A percentile compares a stretch with the other conserved stretches of the same genome.
phyloP scores from a whole-genome alignment of 306 rosid species.

The barrel medic (Medicago truncatula) region DNA sequence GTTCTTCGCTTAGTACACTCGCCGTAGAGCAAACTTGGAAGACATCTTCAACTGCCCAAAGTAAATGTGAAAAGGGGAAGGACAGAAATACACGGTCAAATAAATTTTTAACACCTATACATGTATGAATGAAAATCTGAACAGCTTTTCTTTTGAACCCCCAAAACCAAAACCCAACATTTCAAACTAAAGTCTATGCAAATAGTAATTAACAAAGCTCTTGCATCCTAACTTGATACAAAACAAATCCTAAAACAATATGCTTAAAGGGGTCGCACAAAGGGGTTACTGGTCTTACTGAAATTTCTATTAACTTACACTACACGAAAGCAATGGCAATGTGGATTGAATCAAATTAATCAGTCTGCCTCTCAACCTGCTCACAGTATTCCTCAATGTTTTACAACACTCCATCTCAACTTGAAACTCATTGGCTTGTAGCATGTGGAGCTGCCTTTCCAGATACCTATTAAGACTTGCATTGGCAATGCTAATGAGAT shows the following conservation, averaged over 20 bases:
- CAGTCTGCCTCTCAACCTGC: slow-evolving; percentile 61
- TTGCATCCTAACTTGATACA: slow-evolving; percentile 39
- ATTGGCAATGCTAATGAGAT: slow-evolving; percentile 75
- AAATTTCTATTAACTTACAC: slow-evolving; percentile 40
- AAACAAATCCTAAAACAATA: slow-evolving; percentile 20
- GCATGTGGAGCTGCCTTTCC: slow-evolving; percentile 68
- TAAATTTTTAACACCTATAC: slow-evolving; percentile 22
- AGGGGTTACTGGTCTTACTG: neutral
- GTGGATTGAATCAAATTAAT: slow-evolving; percentile 59
- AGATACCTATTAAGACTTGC: slow-evolving; percentile 69
- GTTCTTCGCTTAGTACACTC: slow-evolving; percentile 5
- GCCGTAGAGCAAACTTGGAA: neutral
- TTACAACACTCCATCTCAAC: slow-evolving; percentile 52
- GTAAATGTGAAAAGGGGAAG: neutral
- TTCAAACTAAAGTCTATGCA: slow-evolving; percentile 14
- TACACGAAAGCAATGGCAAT: slow-evolving; percentile 48
- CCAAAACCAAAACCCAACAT: slow-evolving; percentile 9
- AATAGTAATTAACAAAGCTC: slow-evolving; percentile 34
- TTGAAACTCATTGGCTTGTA: slow-evolving; percentile 50
- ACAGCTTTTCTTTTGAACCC: slow-evolving; percentile 29
- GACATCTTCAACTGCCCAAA: neutral
- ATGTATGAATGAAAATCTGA: slow-evolving; percentile 33
- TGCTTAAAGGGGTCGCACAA: slow-evolving; percentile 4
- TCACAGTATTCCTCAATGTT: slow-evolving; percentile 60
- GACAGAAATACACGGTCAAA: slow-evolving; percentile 15